A percentile compares a stretch with the other conserved stretches of the same genome.
These are phyloP conservation scores for Lachancea quebecensis DNA, from an alignment of 805 yeast genomes.

Conservation along the genomic window DNA sequence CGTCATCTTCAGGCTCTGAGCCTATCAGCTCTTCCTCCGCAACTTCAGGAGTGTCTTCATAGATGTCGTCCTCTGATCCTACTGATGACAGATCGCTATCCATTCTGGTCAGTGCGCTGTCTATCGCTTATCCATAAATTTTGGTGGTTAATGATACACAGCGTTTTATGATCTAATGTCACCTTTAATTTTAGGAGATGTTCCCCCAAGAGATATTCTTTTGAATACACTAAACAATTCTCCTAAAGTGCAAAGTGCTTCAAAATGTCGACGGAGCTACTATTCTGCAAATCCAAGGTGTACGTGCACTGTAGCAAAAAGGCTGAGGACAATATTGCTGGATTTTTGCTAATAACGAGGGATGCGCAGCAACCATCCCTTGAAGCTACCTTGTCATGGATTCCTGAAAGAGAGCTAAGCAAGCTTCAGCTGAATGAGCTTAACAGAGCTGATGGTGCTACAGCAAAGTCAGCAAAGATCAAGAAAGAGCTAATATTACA, in stretches of 20 bases:
- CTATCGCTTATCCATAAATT: background rate
- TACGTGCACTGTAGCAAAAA: conserved; percentile 76
- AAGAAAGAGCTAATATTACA: conserved; percentile 8
- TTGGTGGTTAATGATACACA: no score
- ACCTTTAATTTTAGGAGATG: no score
- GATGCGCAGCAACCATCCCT: conserved; percentile 38
- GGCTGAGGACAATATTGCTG: conserved; percentile 70
- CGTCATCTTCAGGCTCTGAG: conserved; percentile 9
- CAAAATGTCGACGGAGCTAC: conserved; percentile 18
- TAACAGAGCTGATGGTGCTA: conserved; percentile 18
- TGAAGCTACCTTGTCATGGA: conserved; percentile 33
- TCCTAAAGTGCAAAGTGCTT: background rate
- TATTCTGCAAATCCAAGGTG: conserved; percentile 57
- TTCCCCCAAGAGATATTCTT: no score
- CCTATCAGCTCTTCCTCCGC: conserved; percentile 13
- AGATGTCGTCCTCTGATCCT: conserved; percentile 15
- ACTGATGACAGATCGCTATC: conserved; percentile 17
- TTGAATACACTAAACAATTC: no score
- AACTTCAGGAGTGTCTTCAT: conserved; percentile 11
- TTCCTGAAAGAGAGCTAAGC: conserved; percentile 18
- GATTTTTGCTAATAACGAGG: conserved; percentile 60
- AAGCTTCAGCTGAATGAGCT: conserved; percentile 15
- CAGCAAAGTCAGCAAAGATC: conserved; percentile 44
- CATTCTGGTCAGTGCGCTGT: conserved; percentile 1
- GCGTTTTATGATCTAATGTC: no score